These are phyloP conservation scores for Lipomyces chichibuensis DNA, from an alignment of 805 yeast genomes.

Conservation along the genomic window DNA sequence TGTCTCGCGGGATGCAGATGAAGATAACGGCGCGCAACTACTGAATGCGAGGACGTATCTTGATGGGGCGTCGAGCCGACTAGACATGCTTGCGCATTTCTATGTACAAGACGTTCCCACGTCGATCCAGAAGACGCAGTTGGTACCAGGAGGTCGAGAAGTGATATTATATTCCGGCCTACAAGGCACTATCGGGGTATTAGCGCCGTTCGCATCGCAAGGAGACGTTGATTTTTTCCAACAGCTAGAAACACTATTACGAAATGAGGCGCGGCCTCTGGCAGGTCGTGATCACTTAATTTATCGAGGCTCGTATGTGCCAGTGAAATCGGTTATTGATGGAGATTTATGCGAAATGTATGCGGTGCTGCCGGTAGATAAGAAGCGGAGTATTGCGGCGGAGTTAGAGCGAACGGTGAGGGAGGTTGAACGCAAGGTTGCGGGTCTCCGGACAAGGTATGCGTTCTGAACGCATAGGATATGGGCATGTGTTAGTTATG, in stretches of 20 bases:
- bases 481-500: background rate
- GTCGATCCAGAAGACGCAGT: slow-evolving; percentile 56
- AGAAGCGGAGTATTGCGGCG: slow-evolving; percentile 41
- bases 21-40: slow-evolving; percentile 53
- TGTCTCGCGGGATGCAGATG: slow-evolving; percentile 54
- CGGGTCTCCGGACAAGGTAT: slow-evolving; percentile 41
- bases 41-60: slow-evolving; percentile 44
- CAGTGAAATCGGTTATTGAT: slow-evolving; percentile 74
- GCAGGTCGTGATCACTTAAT: slow-evolving; percentile 68
- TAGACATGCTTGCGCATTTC: slow-evolving; percentile 59
- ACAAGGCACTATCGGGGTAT: slow-evolving; percentile 77
- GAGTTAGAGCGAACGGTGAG: slow-evolving; percentile 42
- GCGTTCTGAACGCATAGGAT: slow-evolving; percentile 24
- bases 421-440: slow-evolving; percentile 43
- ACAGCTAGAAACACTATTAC: slow-evolving; percentile 54
- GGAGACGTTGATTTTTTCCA: slow-evolving; percentile 64
- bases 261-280: slow-evolving; percentile 43
- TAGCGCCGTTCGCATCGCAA: slow-evolving; percentile 66
- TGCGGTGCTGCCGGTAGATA: slow-evolving; percentile 38
- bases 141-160: slow-evolving; percentile 67
- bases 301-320: slow-evolving; percentile 80
- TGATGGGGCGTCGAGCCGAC: slow-evolving; percentile 60
- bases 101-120: slow-evolving; percentile 72
- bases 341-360: slow-evolving; percentile 82
- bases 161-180: slow-evolving; percentile 71